These are phyloP conservation scores for Mrakia blollopis DNA, from an alignment of 768 basidiomycete species.

Conservation along the genomic window DNA sequence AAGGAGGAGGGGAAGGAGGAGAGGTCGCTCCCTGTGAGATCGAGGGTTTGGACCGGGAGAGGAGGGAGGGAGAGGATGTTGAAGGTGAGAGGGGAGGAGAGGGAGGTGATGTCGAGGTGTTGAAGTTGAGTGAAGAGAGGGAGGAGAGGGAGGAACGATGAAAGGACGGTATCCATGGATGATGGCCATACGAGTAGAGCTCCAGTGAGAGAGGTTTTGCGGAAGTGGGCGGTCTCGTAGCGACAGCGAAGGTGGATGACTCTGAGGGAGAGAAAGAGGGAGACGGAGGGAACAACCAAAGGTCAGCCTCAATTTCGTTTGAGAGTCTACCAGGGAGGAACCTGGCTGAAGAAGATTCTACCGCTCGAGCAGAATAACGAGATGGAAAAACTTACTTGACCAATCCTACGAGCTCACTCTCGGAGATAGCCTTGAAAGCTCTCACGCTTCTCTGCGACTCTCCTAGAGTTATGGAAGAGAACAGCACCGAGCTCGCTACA, in stretches of 20 bases:
- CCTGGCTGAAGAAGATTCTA: neutral
- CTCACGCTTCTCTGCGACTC: neutral
- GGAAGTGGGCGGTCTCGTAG: constrained; percentile 8
- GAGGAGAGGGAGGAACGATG: neutral
- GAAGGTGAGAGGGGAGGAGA: constrained; percentile 2
- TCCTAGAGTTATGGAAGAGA: neutral
- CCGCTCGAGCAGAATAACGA: neutral
- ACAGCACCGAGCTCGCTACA: neutral
- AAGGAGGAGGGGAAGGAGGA: neutral
- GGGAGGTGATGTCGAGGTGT: neutral
- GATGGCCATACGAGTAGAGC: neutral
- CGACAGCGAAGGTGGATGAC: neutral
- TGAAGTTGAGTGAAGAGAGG: neutral
- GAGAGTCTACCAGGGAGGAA: neutral
- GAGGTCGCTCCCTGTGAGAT: neutral
- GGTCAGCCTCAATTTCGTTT: neutral
- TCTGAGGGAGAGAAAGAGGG: neutral
- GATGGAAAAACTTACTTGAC: neutral
- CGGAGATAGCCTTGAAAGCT: neutral
- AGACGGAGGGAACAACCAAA: neutral
- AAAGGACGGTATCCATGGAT: neutral
- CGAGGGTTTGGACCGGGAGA: neutral
- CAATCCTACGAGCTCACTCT: neutral
- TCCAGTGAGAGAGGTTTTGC: neutral
- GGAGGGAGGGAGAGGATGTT: neutral